These are phyloP conservation scores for Hypoxylon lienhwacheense DNA, from an alignment of 495 filamentous ascomycete species.

Conservation along the genomic window DNA sequence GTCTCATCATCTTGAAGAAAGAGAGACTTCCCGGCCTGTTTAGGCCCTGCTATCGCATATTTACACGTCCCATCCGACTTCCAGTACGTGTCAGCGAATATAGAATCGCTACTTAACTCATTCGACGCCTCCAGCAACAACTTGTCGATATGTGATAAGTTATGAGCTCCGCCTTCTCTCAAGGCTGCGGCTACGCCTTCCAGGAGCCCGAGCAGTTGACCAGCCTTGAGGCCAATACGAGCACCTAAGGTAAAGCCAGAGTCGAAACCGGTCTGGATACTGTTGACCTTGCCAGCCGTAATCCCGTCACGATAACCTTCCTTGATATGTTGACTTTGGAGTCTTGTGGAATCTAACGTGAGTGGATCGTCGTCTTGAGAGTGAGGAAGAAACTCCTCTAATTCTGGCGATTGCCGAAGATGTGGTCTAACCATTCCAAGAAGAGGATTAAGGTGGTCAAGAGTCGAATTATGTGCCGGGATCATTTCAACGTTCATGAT, in stretches of 20 bases:
- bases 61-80: slow-evolving; percentile 63
- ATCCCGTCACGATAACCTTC: slow-evolving; percentile 93
- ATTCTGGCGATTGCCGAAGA: background rate
- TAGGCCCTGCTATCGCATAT: slow-evolving; percentile 54
- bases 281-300: slow-evolving; percentile 64
- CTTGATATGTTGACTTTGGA: slow-evolving; percentile 73
- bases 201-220: slow-evolving; percentile 69
- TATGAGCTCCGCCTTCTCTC: slow-evolving; percentile 11
- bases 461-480: too few relatives aligned
- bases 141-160: slow-evolving; percentile 29
- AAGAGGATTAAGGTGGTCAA: background rate
- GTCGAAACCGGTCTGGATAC: slow-evolving; percentile 84
- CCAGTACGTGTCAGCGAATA: slow-evolving; percentile 67
- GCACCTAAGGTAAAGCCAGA: slow-evolving; percentile 82
- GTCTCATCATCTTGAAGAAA: slow-evolving; percentile 57
- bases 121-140: slow-evolving; percentile 56
- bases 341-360: slow-evolving; percentile 41
- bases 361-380: slow-evolving; percentile 1
- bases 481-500: too few relatives aligned
- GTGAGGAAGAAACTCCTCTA: background rate
- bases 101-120: slow-evolving; percentile 61
- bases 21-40: slow-evolving; percentile 42
- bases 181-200: slow-evolving; percentile 61
- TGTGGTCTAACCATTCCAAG: background rate
- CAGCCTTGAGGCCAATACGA: slow-evolving; percentile 69